A percentile compares a stretch with the other conserved stretches of the same genome.
phyloP scores from a whole-genome alignment of 305 asterid species.

The Ajuga reptans region DNA sequence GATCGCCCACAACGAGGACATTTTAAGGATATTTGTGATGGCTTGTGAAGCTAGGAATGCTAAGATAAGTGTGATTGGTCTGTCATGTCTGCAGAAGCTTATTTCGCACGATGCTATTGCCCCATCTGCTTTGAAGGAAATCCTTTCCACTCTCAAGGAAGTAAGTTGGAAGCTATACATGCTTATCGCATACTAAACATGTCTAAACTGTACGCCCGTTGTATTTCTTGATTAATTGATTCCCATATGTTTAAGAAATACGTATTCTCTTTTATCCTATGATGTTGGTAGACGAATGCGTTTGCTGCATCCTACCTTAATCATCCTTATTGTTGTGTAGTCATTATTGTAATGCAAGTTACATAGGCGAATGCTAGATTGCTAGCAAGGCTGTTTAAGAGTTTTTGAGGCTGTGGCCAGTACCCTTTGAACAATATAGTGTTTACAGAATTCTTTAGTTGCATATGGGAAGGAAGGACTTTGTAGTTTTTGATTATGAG shows the following conservation, averaged over 20 bases:
- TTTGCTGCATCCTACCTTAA: not conserved
- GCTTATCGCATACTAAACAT: not conserved
- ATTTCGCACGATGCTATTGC: constrained; percentile 89
- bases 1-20: constrained; percentile 79
- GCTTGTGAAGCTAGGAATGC: constrained; percentile 86
- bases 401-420: not conserved
- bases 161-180: constrained; percentile 39
- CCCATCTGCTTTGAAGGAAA: constrained; percentile 73
- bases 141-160: constrained; percentile 73
- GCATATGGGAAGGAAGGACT: not conserved
- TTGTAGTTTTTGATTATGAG: not conserved
- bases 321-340: not conserved
- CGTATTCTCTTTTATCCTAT: not conserved
- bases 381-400: not conserved
- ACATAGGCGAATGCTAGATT: not conserved
- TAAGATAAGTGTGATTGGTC: constrained; percentile 80
- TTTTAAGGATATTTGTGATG: constrained; percentile 82
- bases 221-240: constrained; percentile 11
- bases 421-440: not conserved
- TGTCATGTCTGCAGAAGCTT: constrained; percentile 87
- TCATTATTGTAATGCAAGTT: not conserved
- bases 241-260: not conserved
- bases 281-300: not conserved
- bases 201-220: constrained; percentile 1
- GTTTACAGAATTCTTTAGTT: not conserved